Base-by-base conservation (phyloP, 1,284 basidiomycete species). In the Trichosporon coremiiforme region DNA sequence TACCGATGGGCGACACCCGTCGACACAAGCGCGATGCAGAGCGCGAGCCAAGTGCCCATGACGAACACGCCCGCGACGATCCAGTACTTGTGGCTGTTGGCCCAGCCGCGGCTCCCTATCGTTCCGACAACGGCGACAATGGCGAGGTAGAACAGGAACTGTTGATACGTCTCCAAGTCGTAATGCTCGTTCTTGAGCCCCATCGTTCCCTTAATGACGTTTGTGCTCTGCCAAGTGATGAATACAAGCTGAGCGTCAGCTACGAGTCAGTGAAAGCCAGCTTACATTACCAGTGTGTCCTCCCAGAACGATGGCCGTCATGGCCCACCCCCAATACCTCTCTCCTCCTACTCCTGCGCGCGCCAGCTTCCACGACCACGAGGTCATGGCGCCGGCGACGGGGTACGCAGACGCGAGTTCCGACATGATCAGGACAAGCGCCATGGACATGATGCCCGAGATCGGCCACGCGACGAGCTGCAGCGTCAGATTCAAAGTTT, bases 391-490 rank as follows among this genome's bases (percentile, higher is more conserved):
- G 0, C 83, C 83, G 2, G 82, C 77, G 6, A 84, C 82, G 17
- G 83, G 83, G 64, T 82, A 84, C 0, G 81, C 81, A 0, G 81
- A 82, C 9, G 82, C 81, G 0, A 83, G 71, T 69, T 84, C 83
- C 12, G 77, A 75, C 53, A 84, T 68, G 2, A 79, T 75, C 6
- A 79, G 70, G 2, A 80, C 80, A 47, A 84, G 78, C 31, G 75
- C 75, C 22, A 80, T 66, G n/a, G 76, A 71, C 50, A 80, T 68
- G 3, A 82, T 2, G 4, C 75, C 80, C 0, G 81, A 80, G 4
- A 82, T 62, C 4, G 81, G 82, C 83, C 83, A 84, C 31, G 81
- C 81, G 57, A 80, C 71, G 55, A 84, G 77, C 77, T 82, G 72
- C 68, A 0, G 38, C 29, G 64, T 68, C 8, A 68, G 69, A 38